These are phyloP conservation scores for Prunus campanulata DNA, from an alignment of 306 rosid species.

Conservation along the genomic window DNA sequence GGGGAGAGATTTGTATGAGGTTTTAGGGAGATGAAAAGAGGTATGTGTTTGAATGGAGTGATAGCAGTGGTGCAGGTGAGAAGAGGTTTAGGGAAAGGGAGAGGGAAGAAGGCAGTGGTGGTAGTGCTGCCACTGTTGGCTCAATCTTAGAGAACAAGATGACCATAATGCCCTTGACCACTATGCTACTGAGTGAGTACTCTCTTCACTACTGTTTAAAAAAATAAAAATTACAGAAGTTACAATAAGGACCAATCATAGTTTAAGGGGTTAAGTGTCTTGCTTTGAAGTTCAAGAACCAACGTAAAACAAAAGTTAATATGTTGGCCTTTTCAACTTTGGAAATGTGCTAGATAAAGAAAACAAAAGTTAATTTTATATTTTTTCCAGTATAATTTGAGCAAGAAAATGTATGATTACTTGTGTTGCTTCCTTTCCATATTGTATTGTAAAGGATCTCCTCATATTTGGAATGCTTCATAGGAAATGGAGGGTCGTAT, in stretches of 20 bases:
- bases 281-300: neutral
- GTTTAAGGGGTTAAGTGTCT: neutral
- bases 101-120: neutral
- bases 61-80: neutral
- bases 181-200: neutral
- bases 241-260: neutral
- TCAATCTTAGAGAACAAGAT: neutral
- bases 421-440: neutral
- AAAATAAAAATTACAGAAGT: neutral
- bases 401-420: neutral
- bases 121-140: neutral
- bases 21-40: neutral
- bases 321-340: neutral
- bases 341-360: neutral
- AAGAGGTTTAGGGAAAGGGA: neutral
- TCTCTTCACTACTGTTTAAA: neutral
- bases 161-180: neutral
- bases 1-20: neutral
- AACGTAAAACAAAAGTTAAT: neutral
- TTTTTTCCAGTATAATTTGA: neutral
- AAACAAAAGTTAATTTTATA: neutral
- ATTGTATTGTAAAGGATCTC: conserved; percentile 3
- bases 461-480: conserved; percentile 15
- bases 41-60: neutral
- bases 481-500: conserved; percentile 78